Base-by-base conservation (phyloP, 2,329 filamentous ascomycete genomes). In the Fusarium subtropicale region DNA sequence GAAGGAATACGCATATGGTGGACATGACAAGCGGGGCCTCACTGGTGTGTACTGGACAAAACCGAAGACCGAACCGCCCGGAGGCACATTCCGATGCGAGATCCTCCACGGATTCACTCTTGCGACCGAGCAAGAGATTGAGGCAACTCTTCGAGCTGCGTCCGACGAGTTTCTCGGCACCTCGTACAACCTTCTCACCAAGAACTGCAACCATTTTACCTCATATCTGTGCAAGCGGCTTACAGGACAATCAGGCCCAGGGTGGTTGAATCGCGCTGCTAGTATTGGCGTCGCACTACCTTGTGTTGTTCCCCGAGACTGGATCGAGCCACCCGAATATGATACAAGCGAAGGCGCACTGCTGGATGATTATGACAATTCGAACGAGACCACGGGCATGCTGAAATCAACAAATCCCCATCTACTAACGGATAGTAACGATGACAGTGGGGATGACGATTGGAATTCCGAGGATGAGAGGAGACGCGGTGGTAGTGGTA, bases 171-270 rank as follows among this genome's bases (percentile, higher is more conserved):
- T 96, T 74, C 85, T 89, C 59, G 93, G 93, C 26, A 89, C 89
- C 0, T 86, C 87, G 16, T 96, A 97, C 79, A 95, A 96, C 75
- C 86, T 97, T 16, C 84, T 97, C 45, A 93, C 90, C 22, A 89
- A 89, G 72, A 97, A 97, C 79, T 97, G 93, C 85, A 97, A 97
- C 78, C 93, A 97, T 78, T 97, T 97, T 77, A 95, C 92, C 3
- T 89, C 88, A 22, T 88, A 91, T 73, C 85, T 97, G 20, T 94
- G 91, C 79, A 84, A 90, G 76, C 87, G 87, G 70, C 84, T 97
- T 56, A 95, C 92, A 3, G 88, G 90, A 8, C 86, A 87, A 46
- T 82, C 88, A 1, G 91, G 91, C 0, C 93, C 93, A 0, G 80
- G 79, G 20, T 97, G 92, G 91, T 81, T 97, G 56, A 97, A 97